These are phyloP conservation scores for Poa pratensis DNA, from an alignment of 176 grass and related monocot genomes.

Conservation along the genomic window DNA sequence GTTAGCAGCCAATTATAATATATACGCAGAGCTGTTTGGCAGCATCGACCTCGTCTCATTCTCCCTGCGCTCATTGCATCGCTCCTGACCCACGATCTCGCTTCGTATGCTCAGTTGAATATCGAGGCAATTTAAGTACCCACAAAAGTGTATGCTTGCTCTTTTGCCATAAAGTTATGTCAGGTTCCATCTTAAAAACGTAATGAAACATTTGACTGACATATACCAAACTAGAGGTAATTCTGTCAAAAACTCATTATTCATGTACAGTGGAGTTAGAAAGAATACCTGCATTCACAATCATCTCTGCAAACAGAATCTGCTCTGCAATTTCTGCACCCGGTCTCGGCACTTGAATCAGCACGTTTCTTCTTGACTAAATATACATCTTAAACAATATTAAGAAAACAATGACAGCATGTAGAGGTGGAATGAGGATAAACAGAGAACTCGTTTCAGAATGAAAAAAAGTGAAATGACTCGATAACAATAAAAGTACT, in stretches of 20 bases:
- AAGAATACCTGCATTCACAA: too few relatives aligned
- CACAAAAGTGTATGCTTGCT: neutral
- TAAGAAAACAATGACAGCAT: too few relatives aligned
- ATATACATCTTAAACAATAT: too few relatives aligned
- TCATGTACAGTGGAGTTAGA: neutral
- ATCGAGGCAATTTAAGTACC: too few relatives aligned
- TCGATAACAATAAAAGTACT: conserved; percentile 10
- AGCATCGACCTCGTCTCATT: neutral
- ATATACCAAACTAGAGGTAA: neutral
- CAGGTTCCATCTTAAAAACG: conserved; percentile 18
- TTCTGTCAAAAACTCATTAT: conserved; percentile 1
- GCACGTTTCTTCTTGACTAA: too few relatives aligned
- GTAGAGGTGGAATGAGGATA: too few relatives aligned
- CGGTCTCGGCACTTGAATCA: too few relatives aligned
- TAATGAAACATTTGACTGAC: neutral
- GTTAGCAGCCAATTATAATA: neutral
- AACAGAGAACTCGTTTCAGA: too few relatives aligned
- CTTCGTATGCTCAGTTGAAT: too few relatives aligned
- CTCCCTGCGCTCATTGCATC: neutral
- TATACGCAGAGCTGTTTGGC: neutral
- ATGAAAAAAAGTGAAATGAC: too few relatives aligned
- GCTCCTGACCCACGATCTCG: neutral
- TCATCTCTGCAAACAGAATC: too few relatives aligned
- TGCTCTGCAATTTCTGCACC: too few relatives aligned
- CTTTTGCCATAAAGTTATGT: conserved; percentile 38